Percentiles rank a stretch among this genome's conserved stretches.
Evolutionary conservation across 495 filamentous ascomycete genomes (phyloP).

Genomic region (Aspergillus olivimuriae): DNA sequence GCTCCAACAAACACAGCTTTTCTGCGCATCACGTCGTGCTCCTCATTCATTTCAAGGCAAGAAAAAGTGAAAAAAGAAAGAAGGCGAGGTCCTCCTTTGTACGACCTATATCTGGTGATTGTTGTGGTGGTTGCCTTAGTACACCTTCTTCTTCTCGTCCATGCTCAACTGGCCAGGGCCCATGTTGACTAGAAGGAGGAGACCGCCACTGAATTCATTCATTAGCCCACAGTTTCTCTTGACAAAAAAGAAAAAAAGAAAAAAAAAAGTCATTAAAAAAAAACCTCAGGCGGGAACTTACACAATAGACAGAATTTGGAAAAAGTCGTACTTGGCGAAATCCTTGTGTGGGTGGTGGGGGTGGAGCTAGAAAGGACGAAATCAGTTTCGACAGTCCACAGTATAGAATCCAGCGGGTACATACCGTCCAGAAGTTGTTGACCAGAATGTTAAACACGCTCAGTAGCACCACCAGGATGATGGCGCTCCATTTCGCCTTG

Average conservation of each 20-base stretch:
- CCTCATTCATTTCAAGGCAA: too few relatives aligned
- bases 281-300: conserved; percentile 47
- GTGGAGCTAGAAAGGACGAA: conserved; percentile 63
- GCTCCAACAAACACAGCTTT: too few relatives aligned
- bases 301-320: conserved; percentile 99
- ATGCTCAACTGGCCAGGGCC: conserved; percentile 95
- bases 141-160: conserved; percentile 99
- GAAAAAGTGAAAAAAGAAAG: too few relatives aligned
- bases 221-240: conserved; percentile 18
- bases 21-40: too few relatives aligned
- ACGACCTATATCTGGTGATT: too few relatives aligned
- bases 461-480: conserved; percentile 86
- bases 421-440: conserved; percentile 99
- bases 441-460: conserved; percentile 95
- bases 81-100: too few relatives aligned
- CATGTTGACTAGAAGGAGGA: conserved; percentile 95
- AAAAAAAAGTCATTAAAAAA: too few relatives aligned
- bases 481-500: conserved; percentile 98
- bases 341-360: conserved; percentile 98
- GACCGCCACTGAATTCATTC: conserved; percentile 57
- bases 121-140: too few relatives aligned
- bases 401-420: conserved; percentile 23
- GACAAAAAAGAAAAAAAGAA: not conserved
- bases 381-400: conserved; percentile 9
- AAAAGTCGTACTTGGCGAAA: conserved; percentile 99